Evolutionary conservation across 1,284 basidiomycete species (phyloP).

Genomic region (Trichosporon asahii): DNA sequence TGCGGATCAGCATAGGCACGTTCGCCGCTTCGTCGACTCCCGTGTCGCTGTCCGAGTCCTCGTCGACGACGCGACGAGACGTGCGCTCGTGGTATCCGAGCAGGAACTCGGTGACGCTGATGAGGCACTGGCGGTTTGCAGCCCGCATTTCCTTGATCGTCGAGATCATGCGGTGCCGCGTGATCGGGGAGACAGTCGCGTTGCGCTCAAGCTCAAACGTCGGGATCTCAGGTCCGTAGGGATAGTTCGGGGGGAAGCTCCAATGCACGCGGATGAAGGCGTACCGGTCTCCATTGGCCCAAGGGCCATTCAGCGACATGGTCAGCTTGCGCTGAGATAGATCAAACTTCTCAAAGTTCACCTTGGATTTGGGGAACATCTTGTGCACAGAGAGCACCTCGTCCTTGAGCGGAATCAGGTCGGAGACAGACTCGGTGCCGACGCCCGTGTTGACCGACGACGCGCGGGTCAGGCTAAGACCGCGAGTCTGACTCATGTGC

Average conservation of each 20-base stretch:
- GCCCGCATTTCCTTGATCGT: constrained; percentile 69
- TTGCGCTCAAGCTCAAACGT: constrained; percentile 77
- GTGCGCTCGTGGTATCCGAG: constrained; percentile 57
- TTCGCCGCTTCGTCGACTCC: constrained; percentile 43
- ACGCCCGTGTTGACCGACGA: background rate
- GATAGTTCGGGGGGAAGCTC: constrained; percentile 80
- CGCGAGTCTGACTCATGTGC: background rate
- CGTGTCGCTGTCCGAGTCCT: constrained; percentile 35
- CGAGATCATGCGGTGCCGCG: constrained; percentile 70
- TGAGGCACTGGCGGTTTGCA: constrained; percentile 69
- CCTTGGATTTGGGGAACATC: constrained; percentile 64
- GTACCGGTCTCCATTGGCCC: constrained; percentile 67
- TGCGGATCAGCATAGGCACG: constrained; percentile 44
- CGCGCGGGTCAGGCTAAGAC: constrained; percentile 14
- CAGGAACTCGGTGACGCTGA: constrained; percentile 73
- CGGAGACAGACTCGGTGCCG: constrained; percentile 20
- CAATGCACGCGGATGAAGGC: constrained; percentile 76
- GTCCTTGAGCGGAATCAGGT: constrained; percentile 65
- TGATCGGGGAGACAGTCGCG: constrained; percentile 70
- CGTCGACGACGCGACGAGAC: constrained; percentile 42
- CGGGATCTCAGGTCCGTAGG: constrained; percentile 65
- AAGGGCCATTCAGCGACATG: constrained; percentile 81
- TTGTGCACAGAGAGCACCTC: constrained; percentile 78
- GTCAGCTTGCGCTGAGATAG: constrained; percentile 75
- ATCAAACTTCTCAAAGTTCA: constrained; percentile 85